Conservation (phyloP, 768 basidiomycete species). For the Cyathus striatus region DNA sequence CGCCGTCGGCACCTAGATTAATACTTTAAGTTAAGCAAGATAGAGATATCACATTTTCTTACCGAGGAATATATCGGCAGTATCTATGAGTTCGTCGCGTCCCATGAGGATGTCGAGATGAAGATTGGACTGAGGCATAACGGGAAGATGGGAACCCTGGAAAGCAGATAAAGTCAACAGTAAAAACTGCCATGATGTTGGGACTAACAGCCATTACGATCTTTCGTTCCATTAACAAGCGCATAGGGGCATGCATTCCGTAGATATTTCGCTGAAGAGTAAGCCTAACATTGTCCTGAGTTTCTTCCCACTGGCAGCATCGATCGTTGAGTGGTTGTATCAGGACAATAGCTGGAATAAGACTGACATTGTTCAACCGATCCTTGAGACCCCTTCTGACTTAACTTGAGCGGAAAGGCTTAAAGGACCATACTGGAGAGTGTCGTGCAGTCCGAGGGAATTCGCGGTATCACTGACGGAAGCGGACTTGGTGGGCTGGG, state of each 20-base stretch:
- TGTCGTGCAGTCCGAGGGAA: conserved; percentile 82
- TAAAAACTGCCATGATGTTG: too few relatives aligned
- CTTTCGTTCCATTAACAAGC: conserved; percentile 91
- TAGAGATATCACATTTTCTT: not conserved
- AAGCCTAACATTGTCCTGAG: conserved; percentile 83
- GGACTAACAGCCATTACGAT: conserved; percentile 67
- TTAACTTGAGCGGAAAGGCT: conserved; percentile 74
- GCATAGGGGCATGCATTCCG: conserved; percentile 86
- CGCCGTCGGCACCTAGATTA: conserved; percentile 51
- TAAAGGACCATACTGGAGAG: conserved; percentile 79
- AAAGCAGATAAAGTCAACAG: conserved; percentile 1
- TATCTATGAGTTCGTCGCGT: conserved; percentile 78
- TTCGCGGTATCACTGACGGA: conserved; percentile 66
- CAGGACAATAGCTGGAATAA: not conserved
- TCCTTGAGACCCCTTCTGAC: conserved; percentile 56
- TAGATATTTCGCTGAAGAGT: conserved; percentile 79
- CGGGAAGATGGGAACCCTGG: conserved; percentile 66
- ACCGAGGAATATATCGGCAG: conserved; percentile 79
- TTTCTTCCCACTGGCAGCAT: conserved; percentile 78
- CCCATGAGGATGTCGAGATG: conserved; percentile 93
- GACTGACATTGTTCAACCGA: conserved; percentile 71
- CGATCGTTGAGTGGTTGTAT: conserved; percentile 2
- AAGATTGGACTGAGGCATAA: conserved; percentile 65
- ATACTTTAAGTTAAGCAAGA: too few relatives aligned
- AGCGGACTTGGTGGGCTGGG: conserved; percentile 47